Percentiles rank a stretch among this genome's conserved stretches.
Conservation (phyloP, 2,329 filamentous ascomycete genomes). For the Colletotrichum kahawae region DNA sequence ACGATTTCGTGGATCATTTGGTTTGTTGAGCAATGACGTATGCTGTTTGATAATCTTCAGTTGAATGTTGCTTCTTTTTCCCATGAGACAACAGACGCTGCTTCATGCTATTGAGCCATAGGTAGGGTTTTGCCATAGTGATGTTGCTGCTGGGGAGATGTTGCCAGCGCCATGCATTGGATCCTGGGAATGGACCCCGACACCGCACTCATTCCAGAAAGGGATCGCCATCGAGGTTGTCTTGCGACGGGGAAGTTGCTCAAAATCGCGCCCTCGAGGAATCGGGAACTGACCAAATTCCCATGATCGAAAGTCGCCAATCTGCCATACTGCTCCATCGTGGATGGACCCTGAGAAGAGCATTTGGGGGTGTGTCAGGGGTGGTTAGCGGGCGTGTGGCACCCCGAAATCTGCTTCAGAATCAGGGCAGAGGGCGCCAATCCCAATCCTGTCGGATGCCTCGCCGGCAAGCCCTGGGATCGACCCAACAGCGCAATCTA, state of each 20-base stretch:
- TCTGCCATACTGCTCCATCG: neutral
- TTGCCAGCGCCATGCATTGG: neutral
- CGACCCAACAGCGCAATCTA: neutral
- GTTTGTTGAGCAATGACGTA: neutral
- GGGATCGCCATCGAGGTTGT: neutral
- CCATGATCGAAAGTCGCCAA: neutral
- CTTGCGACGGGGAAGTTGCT: neutral
- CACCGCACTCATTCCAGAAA: neutral
- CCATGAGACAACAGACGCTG: neutral
- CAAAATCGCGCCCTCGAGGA: neutral
- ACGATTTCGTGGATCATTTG: neutral
- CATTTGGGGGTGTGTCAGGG: neutral
- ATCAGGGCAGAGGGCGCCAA: neutral
- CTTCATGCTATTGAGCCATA: neutral
- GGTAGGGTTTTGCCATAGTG: neutral
- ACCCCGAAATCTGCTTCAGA: neutral
- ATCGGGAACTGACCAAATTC: neutral
- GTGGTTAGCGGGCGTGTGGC: neutral
- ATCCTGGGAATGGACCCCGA: neutral
- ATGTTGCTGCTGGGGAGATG: neutral
- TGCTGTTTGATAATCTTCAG: neutral
- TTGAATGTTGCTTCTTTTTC: neutral
- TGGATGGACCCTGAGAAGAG: neutral
- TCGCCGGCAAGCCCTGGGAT: neutral
- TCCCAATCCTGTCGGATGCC: neutral